Evolutionary conservation across 345 rosid species (phyloP).

Genomic region (sweet orange (Citrus sinensis)): DVS_A1.0 CM039163.1:4595501-4596000

Average conservation of each 20-base stretch:
- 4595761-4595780: conserved; percentile 29
- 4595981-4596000: not conserved
- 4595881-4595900: conserved; percentile 36
- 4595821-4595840: conserved; percentile 74
- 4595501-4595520: conserved; percentile 55
- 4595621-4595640: conserved; percentile 80
- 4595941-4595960: not conserved
- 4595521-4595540: conserved; percentile 15
- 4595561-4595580: conserved; percentile 15
- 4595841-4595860: conserved; percentile 69
- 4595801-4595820: conserved; percentile 66
- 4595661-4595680: conserved; percentile 80
- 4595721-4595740: conserved; percentile 39
- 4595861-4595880: conserved; percentile 74
- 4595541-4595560: not conserved
- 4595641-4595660: conserved; percentile 81
- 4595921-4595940: not conserved
- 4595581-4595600: conserved; percentile 60
- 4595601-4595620: conserved; percentile 79
- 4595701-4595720: conserved; percentile 40
- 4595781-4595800: conserved; percentile 58
- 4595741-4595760: conserved; percentile 36
- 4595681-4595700: conserved; percentile 53
- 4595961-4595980: not conserved
- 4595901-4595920: not conserved